A percentile compares a stretch with the other conserved stretches of the same genome.
Conservation (phyloP, 2,329 filamentous ascomycete species). For the Nakataea oryzae region DNA sequence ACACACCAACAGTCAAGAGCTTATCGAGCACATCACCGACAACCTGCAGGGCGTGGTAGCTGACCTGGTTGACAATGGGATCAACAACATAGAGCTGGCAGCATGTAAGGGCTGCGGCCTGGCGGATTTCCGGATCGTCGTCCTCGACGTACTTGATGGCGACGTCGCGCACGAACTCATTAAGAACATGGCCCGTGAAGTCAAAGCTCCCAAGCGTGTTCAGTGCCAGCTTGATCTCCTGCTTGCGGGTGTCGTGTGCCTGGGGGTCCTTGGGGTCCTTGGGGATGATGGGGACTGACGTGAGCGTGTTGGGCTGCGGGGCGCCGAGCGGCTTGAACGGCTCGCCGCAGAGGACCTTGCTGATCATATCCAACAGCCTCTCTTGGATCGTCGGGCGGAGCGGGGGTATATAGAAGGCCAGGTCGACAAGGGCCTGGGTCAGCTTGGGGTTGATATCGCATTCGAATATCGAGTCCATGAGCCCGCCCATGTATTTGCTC, state of each 20-base stretch:
- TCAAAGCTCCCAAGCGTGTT: constrained; percentile 98
- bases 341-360: constrained; percentile 83
- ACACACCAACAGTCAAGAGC: constrained; percentile 86
- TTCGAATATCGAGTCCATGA: constrained; percentile 92
- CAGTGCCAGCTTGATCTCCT: constrained; percentile 84
- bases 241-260: constrained; percentile 69
- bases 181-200: constrained; percentile 83
- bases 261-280: constrained; percentile 80
- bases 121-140: constrained; percentile 84
- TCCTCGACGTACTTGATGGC: constrained; percentile 97
- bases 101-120: constrained; percentile 90
- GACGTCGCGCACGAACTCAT: constrained; percentile 97
- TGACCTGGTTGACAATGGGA: constrained; percentile 95
- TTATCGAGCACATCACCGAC: constrained; percentile 98
- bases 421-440: constrained; percentile 91
- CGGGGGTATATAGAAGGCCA: constrained; percentile 97
- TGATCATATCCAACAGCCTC: constrained; percentile 86
- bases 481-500: constrained; percentile 95
- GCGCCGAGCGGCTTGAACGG: constrained; percentile 89
- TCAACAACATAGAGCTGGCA: constrained; percentile 96
- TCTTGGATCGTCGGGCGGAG: constrained; percentile 91
- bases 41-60: constrained; percentile 91
- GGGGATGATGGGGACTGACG: constrained; percentile 69
- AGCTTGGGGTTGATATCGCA: constrained; percentile 90
- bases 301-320: constrained; percentile 70